Base-by-base conservation (phyloP, 2,329 filamentous ascomycete genomes). In the Ploettnerulaceae sp. region DNA sequence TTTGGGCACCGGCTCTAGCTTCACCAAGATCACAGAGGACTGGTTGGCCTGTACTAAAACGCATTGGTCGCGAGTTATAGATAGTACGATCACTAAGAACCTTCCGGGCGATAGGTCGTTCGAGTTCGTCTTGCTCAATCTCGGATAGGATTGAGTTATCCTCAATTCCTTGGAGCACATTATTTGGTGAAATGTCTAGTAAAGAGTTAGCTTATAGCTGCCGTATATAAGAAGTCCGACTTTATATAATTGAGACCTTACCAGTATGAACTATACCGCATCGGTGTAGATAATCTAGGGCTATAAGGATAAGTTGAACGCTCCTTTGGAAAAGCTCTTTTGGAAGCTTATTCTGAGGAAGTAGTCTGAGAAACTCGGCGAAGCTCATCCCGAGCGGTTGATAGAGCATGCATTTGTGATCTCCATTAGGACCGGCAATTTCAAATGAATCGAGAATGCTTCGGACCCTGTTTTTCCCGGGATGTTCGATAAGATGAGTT, bases 1-100 rank as follows among this genome's bases (percentile, higher is more conserved):
- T 45, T 25, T 39, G 11, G 9, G 64, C 64, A 4, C 69, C 68
- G 0, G 17, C 0, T 8, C 72, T 59, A 7, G 71, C 72, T 0
- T 71, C 70, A 9, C 73, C 72, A 52, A 77, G 72, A 51, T 77
- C 74, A 48, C 73, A 73, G 5, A 76, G 61, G 1, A 74, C 61
- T 0, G 67, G 66, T 0, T 53, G 57, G 1, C 67, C 67, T 21
- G 49, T 44, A 6, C 53, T 34, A 4, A 60, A 61, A 1, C 66
- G 66, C 40, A 65, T 58, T 48, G 52, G 44, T 3, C 65, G 68
- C 4, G 70, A 75, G 0, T 57, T 14, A 45, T 75, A 74, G 4
- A 75, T 69, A 3, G 24, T 60, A 53, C 67, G 64, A 14, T 61
- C 68, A 7, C 66, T 65, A 3, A 69, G 2, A 7, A 66, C 51